A percentile compares a stretch with the other conserved stretches of the same genome.
phyloP scores from a whole-genome alignment of 148 eudicot genomes.

The Vaccinium darrowii region DNA sequence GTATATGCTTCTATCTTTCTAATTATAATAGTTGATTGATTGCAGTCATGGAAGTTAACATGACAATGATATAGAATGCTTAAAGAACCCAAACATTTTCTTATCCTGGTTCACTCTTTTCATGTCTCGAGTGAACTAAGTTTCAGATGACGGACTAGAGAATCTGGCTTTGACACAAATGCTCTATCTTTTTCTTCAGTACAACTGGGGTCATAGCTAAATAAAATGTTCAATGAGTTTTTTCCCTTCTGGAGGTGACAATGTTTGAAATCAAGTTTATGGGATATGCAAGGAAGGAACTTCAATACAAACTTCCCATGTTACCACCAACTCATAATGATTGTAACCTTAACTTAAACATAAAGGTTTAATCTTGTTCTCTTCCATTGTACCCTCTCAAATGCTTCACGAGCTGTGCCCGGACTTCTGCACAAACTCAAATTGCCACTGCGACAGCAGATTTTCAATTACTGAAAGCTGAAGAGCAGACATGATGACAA shows the following conservation, averaged over 20 bases:
- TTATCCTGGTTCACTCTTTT: background rate
- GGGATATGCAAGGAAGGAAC: background rate
- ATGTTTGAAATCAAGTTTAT: background rate
- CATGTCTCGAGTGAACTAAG: background rate
- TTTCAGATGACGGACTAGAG: background rate
- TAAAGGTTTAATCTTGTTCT: background rate
- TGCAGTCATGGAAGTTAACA: background rate
- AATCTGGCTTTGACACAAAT: background rate
- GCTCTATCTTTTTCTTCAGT: background rate
- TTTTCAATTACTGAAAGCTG: background rate
- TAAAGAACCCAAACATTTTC: background rate
- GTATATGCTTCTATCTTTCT: background rate
- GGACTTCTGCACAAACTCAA: background rate
- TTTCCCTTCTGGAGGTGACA: background rate
- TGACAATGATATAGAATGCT: background rate
- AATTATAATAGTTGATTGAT: background rate
- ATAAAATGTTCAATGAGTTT: background rate
- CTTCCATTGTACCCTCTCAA: background rate
- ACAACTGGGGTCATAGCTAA: background rate
- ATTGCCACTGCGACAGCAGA: background rate
- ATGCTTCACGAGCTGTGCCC: background rate
- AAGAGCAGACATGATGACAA: background rate
- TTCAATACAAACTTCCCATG: background rate
- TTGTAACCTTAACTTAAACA: background rate
- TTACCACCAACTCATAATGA: background rate